phyloP scores from a whole-genome alignment of 2,329 filamentous ascomycete genomes.

The Trichoderma koningii region DNA sequence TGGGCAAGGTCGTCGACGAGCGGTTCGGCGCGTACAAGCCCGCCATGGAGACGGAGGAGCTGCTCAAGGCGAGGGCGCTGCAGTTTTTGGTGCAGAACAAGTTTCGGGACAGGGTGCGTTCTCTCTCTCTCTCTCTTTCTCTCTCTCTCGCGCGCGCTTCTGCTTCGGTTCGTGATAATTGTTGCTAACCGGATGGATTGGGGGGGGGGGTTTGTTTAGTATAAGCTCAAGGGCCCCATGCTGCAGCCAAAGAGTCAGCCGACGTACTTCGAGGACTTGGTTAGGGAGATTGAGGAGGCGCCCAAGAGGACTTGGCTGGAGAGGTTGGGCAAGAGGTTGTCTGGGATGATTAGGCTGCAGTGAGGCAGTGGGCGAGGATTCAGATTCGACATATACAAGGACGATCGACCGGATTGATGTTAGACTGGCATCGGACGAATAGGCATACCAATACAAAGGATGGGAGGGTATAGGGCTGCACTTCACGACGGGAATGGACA shows the following conservation, averaged over 20 bases:
- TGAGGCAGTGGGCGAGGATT: slow-evolving; percentile 37
- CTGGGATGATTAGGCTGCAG: slow-evolving; percentile 61
- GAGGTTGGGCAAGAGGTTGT: slow-evolving; percentile 55
- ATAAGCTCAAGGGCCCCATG: slow-evolving; percentile 50
- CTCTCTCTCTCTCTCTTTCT: no score
- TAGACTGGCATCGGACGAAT: background rate
- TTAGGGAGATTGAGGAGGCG: slow-evolving; percentile 64
- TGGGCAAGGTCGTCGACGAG: slow-evolving; percentile 45
- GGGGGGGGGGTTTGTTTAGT: slow-evolving; percentile 33
- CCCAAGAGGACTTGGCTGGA: slow-evolving; percentile 59
- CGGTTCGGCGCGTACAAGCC: slow-evolving; percentile 41
- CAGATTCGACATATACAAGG: no score
- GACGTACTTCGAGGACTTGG: slow-evolving; percentile 62
- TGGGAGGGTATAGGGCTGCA: background rate
- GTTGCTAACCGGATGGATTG: slow-evolving; percentile 15
- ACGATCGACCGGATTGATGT: background rate
- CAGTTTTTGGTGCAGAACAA: slow-evolving; percentile 61
- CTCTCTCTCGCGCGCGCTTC: no score
- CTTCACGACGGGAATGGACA: slow-evolving; percentile 40
- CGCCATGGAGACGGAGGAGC: slow-evolving; percentile 50
- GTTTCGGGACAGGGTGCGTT: slow-evolving; percentile 57
- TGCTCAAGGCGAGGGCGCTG: slow-evolving; percentile 61
- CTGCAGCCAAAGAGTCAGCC: slow-evolving; percentile 64
- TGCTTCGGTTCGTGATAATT: background rate
- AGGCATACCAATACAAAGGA: background rate